Evolutionary conservation across 208 protist species (phyloP), one percentile per base, ranked within the genome.

Genomic region (Leishmania aethiopica): DNA sequence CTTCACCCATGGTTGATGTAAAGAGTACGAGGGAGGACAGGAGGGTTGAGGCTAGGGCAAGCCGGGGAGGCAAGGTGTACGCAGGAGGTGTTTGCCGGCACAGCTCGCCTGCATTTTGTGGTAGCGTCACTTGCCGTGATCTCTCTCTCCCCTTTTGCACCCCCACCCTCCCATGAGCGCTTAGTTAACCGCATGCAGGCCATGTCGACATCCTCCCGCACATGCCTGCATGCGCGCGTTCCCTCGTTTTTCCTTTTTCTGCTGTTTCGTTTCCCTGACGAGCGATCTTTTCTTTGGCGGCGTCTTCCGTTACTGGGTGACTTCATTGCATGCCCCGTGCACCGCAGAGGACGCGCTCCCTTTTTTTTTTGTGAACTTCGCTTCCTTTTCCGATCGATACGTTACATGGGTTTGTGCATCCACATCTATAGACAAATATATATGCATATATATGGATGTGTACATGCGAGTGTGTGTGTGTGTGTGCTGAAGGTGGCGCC

Each of bases 1-100:
- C 75, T 80, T 11, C 89, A 93, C 78, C 85, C 83, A 22, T 94
- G 88, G 88, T 59, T 94, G 47, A 77, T 93, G 53, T 91, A 91
- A 53, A 40, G 5, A 32, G 76, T 15, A 77, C 35, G 35, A 42
- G 7, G 15, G 5, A 13, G 49, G 22, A 42, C 5, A n/a, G 73
- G 5, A 19, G 73, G n/a, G 19, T 10, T n/a, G 45, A 74, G 3
- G 11, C 32, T 67, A 28, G 28, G 70, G 6, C 22, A 49, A 32
- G 25, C 42, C 4, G n/a, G 42, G 25, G 35, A 53, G 28, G 42
- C 7, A 53, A 74, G 42, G 17, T 49, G 42, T 19, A 17, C 25
- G 45, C 67, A 19, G 40, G 45, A 10, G 45, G 45, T 47, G 40
- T 49, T 22, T 49, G 67, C 45, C 6, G 37, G 70, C 32, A 19